phyloP scores from a whole-genome alignment of 2,329 filamentous ascomycete species.

The Ascochyta rabiei region DNA sequence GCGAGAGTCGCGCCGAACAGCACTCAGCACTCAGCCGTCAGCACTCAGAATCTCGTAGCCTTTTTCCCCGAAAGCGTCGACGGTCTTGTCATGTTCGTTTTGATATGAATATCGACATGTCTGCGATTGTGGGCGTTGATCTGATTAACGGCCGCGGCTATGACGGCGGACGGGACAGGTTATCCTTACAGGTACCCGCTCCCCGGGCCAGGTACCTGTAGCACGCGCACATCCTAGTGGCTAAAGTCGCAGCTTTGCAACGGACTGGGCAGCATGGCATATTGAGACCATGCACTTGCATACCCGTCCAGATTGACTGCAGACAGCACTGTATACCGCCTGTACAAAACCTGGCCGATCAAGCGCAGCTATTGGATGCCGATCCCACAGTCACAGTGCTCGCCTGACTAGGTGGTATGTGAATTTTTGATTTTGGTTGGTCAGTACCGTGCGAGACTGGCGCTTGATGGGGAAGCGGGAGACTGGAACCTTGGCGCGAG shows the following conservation, averaged over 20 bases:
- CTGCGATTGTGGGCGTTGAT: slow-evolving; percentile 9
- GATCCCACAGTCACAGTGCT: slow-evolving; percentile 12
- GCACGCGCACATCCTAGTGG: slow-evolving; percentile 23
- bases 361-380: slow-evolving; percentile 10
- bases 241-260: slow-evolving; percentile 26
- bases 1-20: not conserved
- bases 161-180: slow-evolving; percentile 22
- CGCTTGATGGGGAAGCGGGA: slow-evolving; percentile 18
- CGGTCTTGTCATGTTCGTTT: not conserved
- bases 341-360: slow-evolving; percentile 3
- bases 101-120: not conserved
- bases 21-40: not conserved
- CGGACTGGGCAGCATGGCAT: slow-evolving; percentile 48
- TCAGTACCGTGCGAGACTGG: slow-evolving; percentile 8
- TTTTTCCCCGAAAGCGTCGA: not conserved
- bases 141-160: slow-evolving; percentile 31
- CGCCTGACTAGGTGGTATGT: slow-evolving; percentile 4
- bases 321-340: slow-evolving; percentile 9
- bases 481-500: slow-evolving; percentile 14
- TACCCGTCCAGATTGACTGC: slow-evolving; percentile 17
- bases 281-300: slow-evolving; percentile 23
- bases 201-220: slow-evolving; percentile 24
- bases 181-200: slow-evolving; percentile 29
- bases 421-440: slow-evolving; percentile 11
- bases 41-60: not conserved